A percentile compares a stretch with the other conserved stretches of the same genome.
Conservation (phyloP, 129 eudicot species). For the Deinandra increscens region DNA sequence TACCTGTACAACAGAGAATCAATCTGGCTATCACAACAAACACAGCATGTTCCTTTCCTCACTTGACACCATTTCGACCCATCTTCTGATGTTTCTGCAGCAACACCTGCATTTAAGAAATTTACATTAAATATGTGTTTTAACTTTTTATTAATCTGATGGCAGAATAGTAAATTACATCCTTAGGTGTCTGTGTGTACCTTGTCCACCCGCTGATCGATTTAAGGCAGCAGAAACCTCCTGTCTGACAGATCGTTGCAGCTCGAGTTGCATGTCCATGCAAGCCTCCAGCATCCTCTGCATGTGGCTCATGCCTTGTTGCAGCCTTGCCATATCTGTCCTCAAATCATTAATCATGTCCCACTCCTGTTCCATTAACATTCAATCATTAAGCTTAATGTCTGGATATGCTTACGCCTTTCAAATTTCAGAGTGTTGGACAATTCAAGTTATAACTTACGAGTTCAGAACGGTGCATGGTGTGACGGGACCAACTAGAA, state of each 20-base stretch:
- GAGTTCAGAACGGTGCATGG: constrained; percentile 91
- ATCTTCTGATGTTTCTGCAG: constrained; percentile 89
- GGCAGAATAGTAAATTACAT: constrained; percentile 9
- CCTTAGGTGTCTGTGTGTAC: constrained; percentile 28
- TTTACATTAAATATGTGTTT: background rate
- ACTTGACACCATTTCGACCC: constrained; percentile 92
- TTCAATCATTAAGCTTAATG: constrained; percentile 9
- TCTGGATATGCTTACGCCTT: too few species aligned
- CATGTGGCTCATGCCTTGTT: constrained; percentile 99
- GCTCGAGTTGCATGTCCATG: constrained; percentile 99
- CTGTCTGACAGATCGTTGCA: constrained; percentile 95
- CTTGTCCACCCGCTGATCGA: constrained; percentile 78
- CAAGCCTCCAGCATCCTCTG: constrained; percentile 99
- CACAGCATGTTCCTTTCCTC: constrained; percentile 92
- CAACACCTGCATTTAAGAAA: constrained; percentile 41
- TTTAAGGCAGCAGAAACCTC: constrained; percentile 99
- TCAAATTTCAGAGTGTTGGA: background rate
- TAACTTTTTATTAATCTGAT: background rate
- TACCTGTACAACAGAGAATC: constrained; percentile 98
- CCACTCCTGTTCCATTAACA: constrained; percentile 71
- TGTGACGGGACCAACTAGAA: constrained; percentile 86
- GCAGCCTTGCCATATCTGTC: constrained; percentile 90
- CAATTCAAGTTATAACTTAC: constrained; percentile 39
- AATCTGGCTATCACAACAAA: constrained; percentile 95
- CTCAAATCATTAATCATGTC: constrained; percentile 92